phyloP scores from a whole-genome alignment of 768 basidiomycete species.

The Tubosaeta sp. region DNA sequence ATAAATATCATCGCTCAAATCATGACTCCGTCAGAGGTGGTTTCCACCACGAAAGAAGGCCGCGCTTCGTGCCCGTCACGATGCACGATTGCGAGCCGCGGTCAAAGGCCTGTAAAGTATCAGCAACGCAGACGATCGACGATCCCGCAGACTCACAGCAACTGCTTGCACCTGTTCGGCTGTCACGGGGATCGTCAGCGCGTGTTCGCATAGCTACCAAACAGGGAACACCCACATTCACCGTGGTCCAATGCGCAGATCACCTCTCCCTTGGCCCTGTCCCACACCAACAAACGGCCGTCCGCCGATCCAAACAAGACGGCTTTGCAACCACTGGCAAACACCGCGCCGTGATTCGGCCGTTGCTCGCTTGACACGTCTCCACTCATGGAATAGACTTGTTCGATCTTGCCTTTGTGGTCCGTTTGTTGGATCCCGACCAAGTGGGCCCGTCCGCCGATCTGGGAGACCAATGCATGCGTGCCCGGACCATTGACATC shows the following conservation, averaged over 20 bases:
- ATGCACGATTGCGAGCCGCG: conserved; percentile 37
- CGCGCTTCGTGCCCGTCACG: conserved; percentile 54
- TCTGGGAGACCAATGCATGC: conserved; percentile 51
- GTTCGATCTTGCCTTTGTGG: conserved; percentile 49
- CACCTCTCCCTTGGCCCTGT: conserved; percentile 47
- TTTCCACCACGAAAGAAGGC: conserved; percentile 56
- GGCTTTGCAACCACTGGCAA: conserved; percentile 47
- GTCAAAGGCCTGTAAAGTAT: conserved; percentile 41
- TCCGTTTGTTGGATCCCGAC: conserved; percentile 48
- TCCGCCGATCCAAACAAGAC: conserved; percentile 56
- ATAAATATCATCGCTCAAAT: conserved; percentile 21
- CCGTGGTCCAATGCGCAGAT: conserved; percentile 60
- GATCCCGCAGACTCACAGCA: conserved; percentile 25
- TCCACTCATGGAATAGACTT: conserved; percentile 45
- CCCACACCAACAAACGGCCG: conserved; percentile 59
- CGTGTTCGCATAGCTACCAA: background rate
- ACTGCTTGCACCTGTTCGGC: conserved; percentile 33
- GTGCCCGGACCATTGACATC: conserved; percentile 47
- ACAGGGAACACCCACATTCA: conserved; percentile 41
- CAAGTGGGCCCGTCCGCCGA: conserved; percentile 46
- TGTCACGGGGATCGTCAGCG: conserved; percentile 14
- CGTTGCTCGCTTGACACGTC: conserved; percentile 28
- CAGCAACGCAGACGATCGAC: conserved; percentile 22
- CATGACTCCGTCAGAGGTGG: conserved; percentile 26
- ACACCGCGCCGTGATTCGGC: conserved; percentile 46